Evolutionary conservation across 2,329 filamentous ascomycete genomes (phyloP), one percentile per base, ranked within the genome.

Genomic region (Curvularia eragrostidis): DNA sequence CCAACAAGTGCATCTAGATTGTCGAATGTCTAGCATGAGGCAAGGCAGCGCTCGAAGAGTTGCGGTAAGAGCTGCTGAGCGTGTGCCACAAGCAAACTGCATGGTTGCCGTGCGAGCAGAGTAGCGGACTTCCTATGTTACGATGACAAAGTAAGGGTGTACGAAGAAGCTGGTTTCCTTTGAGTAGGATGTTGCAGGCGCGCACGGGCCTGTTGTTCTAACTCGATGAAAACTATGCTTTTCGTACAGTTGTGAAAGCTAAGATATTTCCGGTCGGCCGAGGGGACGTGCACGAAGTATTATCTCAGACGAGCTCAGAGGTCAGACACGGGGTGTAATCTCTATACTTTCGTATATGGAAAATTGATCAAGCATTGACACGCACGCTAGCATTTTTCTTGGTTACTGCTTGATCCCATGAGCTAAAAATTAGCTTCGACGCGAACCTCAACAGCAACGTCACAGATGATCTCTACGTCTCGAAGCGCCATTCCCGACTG

Each of bases 291-390:
- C 63, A 58, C 54, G 18, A 56, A 57, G 44, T 56, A 61, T 64
- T 64, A 65, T 62, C 52, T 60, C 8, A 48, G 61, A 65, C 54
- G 64, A 64, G 63, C 63, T 64, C 53, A 62, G 56, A 32, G 51
- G 54, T 62, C n/a, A 19, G 23, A 58, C 51, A 62, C n/a, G 54
- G 39, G 51, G 49, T 63, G 19, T 39, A 38, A 58, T 58, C 41
- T 51, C 48, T 38, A 52, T 15, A 13, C 2, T 13, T 32, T 32
- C 30, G 30, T 32, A 32, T 32, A 30, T 30, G 28, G 5, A 30
- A 30, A 28, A 28, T 28, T 8, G 28, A 30, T 30, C 30, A 32
- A 32, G 30, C 30, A 32, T 32, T 32, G 30, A 32, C 30, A 32
- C 5, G 30, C 10, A 32, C 30, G 3, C 30, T 32, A 13, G 30